Conservation (phyloP, 2,329 filamentous ascomycete genomes). For the Diaporthe sp. region DNA sequence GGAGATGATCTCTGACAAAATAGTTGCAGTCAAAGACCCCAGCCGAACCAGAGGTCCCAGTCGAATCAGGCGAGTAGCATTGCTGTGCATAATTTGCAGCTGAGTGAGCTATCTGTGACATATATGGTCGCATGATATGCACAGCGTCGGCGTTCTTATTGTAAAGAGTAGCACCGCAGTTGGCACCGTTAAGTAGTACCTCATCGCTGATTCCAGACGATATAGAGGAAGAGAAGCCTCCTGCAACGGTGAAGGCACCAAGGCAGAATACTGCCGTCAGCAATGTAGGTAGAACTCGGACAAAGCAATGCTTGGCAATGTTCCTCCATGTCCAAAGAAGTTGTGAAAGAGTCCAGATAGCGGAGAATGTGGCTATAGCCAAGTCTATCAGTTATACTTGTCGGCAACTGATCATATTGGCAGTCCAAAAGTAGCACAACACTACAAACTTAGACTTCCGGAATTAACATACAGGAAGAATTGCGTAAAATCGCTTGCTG, state of each 20-base stretch:
- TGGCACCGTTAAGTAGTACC: conserved; percentile 37
- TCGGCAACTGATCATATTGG: background rate
- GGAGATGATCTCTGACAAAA: background rate
- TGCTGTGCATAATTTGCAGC: conserved; percentile 41
- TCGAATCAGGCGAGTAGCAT: conserved; percentile 32
- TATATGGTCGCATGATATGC: no score
- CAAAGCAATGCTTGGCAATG: background rate
- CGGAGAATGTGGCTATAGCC: background rate
- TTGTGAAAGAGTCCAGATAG: background rate
- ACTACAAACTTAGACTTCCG: background rate
- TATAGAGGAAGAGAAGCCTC: conserved; percentile 24
- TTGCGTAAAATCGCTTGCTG: conserved; percentile 42
- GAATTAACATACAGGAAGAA: background rate
- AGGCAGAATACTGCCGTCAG: background rate
- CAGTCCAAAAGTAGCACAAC: accelerated
- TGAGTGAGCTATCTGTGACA: background rate
- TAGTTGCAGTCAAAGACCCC: conserved; percentile 7
- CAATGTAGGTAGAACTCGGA: background rate
- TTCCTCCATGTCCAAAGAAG: conserved; percentile 13
- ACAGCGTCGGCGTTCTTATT: no score
- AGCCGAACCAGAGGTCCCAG: background rate
- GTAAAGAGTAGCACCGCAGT: background rate
- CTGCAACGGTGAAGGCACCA: conserved; percentile 11
- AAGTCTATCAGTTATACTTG: background rate
- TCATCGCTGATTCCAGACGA: conserved; percentile 1